Conservation (phyloP, 2,329 filamentous ascomycete species). For the Fusarium beomiforme region DNA sequence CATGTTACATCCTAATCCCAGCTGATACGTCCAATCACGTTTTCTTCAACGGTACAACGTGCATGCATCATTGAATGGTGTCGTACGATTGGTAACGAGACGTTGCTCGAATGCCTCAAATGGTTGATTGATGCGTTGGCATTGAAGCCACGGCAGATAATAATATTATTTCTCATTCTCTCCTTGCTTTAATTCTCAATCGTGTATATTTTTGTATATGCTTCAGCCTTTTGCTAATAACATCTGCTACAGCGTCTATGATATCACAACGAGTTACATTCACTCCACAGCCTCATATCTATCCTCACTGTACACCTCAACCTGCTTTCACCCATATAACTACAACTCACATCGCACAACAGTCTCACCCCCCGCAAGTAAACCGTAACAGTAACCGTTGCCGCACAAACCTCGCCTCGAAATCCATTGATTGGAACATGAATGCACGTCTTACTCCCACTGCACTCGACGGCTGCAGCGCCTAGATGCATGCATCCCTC, state of each 20-base stretch:
- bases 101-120: conserved; percentile 28
- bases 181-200: not conserved
- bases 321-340: not conserved
- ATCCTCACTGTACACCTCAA: not conserved
- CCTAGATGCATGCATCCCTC: conserved; percentile 38
- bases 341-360: conserved; percentile 27
- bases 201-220: not conserved
- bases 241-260: not conserved
- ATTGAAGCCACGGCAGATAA: conserved; percentile 29
- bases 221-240: not conserved
- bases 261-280: not conserved
- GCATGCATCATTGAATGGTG: conserved; percentile 27
- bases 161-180: not conserved
- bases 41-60: not conserved
- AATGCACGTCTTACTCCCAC: conserved; percentile 19
- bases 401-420: conserved; percentile 32
- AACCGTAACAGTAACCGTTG: not conserved
- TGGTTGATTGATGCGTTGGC: conserved; percentile 40
- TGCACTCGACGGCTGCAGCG: conserved; percentile 34
- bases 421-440: conserved; percentile 35
- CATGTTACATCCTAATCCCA: not conserved
- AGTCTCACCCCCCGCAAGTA: conserved; percentile 31
- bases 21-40: conserved; percentile 1
- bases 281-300: not conserved
- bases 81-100: conserved; percentile 37